Base-by-base conservation (phyloP, 2,329 filamentous ascomycete genomes). In the Huntiella moniliformis region DNA sequence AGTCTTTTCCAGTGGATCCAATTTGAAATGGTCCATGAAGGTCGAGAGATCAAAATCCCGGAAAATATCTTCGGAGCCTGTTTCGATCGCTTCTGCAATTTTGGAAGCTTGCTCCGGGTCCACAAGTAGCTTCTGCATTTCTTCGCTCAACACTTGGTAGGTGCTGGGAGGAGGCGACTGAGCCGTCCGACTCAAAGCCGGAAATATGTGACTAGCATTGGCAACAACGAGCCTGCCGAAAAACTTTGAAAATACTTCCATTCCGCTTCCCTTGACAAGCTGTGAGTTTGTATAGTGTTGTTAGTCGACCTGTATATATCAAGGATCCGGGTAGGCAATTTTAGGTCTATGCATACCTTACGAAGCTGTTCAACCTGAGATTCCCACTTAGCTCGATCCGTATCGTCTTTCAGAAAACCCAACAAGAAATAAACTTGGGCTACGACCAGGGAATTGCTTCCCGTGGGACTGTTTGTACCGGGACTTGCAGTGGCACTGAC, bases 181-280 rank as follows among this genome's bases (percentile, higher is more conserved):
- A 61, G 81, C 82, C 53, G 84, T 73, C 62, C 85, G 74, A 56
- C 75, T 82, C 46, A 79, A 68, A 52, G 81, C 77, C 44, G 85
- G 79, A 60, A 96, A 96, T 60, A 98, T 91, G 57, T 91, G 80
- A 52, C 79, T 68, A 56, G 87, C 85, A 76, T 95, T 95, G 65
- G 80, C 79, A 63, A 81, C 82, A 58, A 98, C 76, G 60, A 96
- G 71, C 63, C 88, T 84, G 63, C 85, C 79, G 64, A 98, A 93
- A 63, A 91, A 95, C 68, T 87, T 92, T 51, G 84, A 79, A 62
- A 87, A 95, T 60, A 95, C 86, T 71, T 98, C 92, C 88, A 98
- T 98, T 60, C 87, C 87, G 86, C 93, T 80, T 57, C 88, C 87
- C 75, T 94, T 80, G 67, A 96, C 81, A 61, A 96, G 78, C 83